A percentile compares a stretch with the other conserved stretches of the same genome.
Conservation (phyloP, 768 basidiomycete species). For the Amanita pseudoporphyria region DNA sequence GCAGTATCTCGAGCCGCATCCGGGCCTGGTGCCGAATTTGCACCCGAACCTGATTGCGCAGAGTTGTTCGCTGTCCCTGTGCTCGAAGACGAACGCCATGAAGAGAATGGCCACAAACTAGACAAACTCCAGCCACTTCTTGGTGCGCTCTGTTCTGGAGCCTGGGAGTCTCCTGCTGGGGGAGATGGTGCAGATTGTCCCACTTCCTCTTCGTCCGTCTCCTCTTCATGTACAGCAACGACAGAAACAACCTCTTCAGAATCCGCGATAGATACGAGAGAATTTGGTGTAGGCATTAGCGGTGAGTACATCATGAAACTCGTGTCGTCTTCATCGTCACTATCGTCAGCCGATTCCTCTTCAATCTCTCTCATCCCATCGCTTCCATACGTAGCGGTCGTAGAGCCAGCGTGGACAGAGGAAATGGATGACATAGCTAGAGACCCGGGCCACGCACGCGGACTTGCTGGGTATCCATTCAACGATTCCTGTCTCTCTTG, state of each 20-base stretch:
- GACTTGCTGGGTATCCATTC: not conserved
- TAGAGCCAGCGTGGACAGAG: not conserved
- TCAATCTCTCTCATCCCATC: conserved; percentile 1
- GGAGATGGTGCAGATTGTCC: not conserved
- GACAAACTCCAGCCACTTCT: conserved; percentile 5
- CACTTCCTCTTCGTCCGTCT: conserved; percentile 8
- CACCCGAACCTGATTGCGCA: not conserved
- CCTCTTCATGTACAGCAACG: conserved; percentile 9
- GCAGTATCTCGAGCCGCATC: not conserved
- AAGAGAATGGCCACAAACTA: not conserved
- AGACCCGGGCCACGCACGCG: not conserved
- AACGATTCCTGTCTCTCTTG: not conserved
- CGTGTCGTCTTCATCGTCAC: conserved; percentile 22
- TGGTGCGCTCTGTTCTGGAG: not conserved
- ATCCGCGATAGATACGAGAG: conserved; percentile 6
- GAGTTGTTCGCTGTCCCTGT: not conserved
- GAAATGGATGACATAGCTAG: conserved; percentile 1
- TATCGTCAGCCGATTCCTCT: conserved; percentile 4
- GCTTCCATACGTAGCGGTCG: conserved; percentile 1
- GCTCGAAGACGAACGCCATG: conserved; percentile 4
- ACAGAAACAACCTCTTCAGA: conserved; percentile 30
- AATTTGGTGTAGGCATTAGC: conserved; percentile 36
- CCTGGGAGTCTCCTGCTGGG: not conserved
- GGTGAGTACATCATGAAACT: conserved; percentile 67
- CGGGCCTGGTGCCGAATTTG: not conserved